A percentile compares a stretch with the other conserved stretches of the same genome.
Evolutionary conservation across 1,284 basidiomycete genomes (phyloP).

Genomic region (Waitea zeae): DNA sequence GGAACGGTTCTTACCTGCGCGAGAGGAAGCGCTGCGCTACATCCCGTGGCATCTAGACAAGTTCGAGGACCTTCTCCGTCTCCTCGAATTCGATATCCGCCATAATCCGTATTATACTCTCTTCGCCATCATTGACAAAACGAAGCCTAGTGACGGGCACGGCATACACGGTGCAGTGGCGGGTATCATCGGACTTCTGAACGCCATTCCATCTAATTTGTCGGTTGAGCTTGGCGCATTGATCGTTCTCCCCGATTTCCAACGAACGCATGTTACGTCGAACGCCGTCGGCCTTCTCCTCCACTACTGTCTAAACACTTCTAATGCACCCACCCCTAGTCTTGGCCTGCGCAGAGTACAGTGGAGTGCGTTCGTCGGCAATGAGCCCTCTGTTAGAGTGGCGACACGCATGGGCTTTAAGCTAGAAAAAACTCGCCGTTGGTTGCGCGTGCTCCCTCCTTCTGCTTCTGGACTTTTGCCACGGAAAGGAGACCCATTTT

Average conservation of each 20-base stretch:
- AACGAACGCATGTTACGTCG: constrained; percentile 17
- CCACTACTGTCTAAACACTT: constrained; percentile 13
- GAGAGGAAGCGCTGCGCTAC: no score
- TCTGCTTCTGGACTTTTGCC: background rate
- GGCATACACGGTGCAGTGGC: background rate
- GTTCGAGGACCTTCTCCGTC: background rate
- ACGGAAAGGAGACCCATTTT: background rate
- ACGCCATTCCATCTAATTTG: background rate
- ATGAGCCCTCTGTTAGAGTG: background rate
- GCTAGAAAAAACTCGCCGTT: background rate
- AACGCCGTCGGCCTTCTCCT: constrained; percentile 17
- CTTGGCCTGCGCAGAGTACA: constrained; percentile 18
- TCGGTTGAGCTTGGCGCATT: constrained; percentile 1
- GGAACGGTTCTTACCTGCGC: no score
- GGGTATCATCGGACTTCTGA: background rate
- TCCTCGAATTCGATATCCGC: background rate
- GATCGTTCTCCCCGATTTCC: constrained; percentile 8
- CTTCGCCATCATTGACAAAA: constrained; percentile 2
- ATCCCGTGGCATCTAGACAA: no score
- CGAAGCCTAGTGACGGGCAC: background rate
- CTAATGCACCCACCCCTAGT: constrained; percentile 7
- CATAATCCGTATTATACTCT: background rate
- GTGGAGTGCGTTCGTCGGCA: background rate
- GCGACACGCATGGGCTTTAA: background rate
- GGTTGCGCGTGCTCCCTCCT: constrained; percentile 3